Evolutionary conservation across 805 yeast genomes (phyloP).

Genomic region (Candida chauliodis): DNA sequence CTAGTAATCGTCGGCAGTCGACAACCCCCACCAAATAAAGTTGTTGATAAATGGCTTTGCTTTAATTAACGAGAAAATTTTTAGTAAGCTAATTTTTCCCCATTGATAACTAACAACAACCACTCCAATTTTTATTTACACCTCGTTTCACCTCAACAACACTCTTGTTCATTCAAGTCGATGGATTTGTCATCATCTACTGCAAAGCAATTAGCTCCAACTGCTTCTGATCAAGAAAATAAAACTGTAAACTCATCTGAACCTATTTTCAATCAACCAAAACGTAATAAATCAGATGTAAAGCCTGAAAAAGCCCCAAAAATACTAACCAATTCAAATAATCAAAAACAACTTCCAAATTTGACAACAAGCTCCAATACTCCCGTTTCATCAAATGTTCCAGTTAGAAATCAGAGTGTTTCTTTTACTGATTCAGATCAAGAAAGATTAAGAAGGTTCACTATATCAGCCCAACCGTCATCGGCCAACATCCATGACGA

Average conservation of each 20-base stretch:
- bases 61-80: too few relatives aligned
- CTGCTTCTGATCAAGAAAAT: not conserved
- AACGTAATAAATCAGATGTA: not conserved
- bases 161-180: not conserved
- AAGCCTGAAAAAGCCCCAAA: conserved; percentile 3
- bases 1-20: too few relatives aligned
- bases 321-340: conserved; percentile 3
- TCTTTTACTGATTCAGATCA: conserved; percentile 36
- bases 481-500: conserved; percentile 19
- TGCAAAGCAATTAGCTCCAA: conserved; percentile 16
- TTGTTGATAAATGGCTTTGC: too few relatives aligned
- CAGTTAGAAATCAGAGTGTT: conserved; percentile 18
- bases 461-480: conserved; percentile 43
- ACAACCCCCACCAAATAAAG: too few relatives aligned
- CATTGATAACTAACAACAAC: not conserved
- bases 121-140: too few relatives aligned
- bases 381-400: not conserved
- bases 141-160: too few relatives aligned
- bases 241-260: not conserved
- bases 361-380: not conserved
- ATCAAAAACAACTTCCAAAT: conserved; percentile 1
- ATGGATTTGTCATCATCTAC: conserved; percentile 11
- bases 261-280: not conserved
- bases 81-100: too few relatives aligned
- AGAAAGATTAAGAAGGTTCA: conserved; percentile 38